Percentiles rank a stretch among this genome's conserved stretches.
Evolutionary conservation across 371 early-diverging fungal species (phyloP).

Genomic region (Syncephalastrum sp.): DNA sequence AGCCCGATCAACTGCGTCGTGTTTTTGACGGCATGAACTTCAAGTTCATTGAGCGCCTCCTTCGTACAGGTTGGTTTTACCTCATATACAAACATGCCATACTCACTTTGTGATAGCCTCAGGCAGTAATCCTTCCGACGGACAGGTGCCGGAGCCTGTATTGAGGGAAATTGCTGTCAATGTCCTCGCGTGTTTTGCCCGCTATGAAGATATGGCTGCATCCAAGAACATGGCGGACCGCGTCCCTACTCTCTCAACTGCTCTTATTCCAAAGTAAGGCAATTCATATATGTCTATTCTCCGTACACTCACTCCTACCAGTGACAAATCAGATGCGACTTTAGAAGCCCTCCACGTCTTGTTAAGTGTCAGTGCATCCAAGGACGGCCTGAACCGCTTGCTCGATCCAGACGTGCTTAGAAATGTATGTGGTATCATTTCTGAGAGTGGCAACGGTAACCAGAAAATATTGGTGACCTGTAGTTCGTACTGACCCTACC

Average conservation of each 20-base stretch:
- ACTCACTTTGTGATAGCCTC: background rate
- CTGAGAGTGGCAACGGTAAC: constrained; percentile 13
- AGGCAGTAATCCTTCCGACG: constrained; percentile 12
- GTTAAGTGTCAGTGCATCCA: constrained; percentile 27
- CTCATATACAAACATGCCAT: background rate
- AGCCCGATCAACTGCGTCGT: constrained; percentile 27
- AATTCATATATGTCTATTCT: background rate
- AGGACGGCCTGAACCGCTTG: constrained; percentile 40
- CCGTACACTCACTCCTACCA: background rate
- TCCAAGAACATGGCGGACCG: constrained; percentile 37
- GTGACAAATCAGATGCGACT: constrained; percentile 32
- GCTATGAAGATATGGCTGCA: constrained; percentile 25
- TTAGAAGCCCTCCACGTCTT: constrained; percentile 37
- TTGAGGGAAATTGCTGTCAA: constrained; percentile 50
- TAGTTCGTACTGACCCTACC: background rate
- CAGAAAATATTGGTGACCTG: background rate
- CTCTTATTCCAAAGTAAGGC: constrained; percentile 32
- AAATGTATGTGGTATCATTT: constrained; percentile 25
- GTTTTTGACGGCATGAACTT: constrained; percentile 54
- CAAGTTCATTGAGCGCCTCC: constrained; percentile 46
- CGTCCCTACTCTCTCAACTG: constrained; percentile 38
- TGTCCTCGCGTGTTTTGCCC: constrained; percentile 43
- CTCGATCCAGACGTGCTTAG: constrained; percentile 42
- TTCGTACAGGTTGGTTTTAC: constrained; percentile 35
- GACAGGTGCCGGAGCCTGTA: constrained; percentile 39